Evolutionary conservation across 768 basidiomycete genomes (phyloP).

Genomic region (Mycena leptocephala): DNA sequence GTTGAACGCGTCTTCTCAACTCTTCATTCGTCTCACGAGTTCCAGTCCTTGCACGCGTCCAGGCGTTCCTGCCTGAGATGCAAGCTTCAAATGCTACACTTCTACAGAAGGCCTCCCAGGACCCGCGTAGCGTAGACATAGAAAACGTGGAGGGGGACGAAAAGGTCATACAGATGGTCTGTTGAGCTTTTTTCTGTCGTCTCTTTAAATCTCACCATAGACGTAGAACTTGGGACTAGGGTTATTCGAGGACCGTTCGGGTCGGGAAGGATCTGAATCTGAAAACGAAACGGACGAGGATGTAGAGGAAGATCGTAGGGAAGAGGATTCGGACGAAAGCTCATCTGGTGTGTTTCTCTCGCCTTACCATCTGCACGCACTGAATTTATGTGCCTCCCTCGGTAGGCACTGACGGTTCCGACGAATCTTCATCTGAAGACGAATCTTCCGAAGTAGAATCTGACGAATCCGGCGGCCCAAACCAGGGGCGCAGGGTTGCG

Average conservation of each 20-base stretch:
- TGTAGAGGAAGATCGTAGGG: background rate
- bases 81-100: conserved; percentile 64
- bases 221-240: conserved; percentile 60
- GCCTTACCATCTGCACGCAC: background rate
- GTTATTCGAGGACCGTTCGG: conserved; percentile 51
- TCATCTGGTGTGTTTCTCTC: background rate
- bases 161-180: conserved; percentile 63
- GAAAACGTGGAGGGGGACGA: conserved; percentile 58
- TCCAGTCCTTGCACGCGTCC: conserved; percentile 64
- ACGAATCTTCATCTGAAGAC: conserved; percentile 10
- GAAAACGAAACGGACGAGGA: conserved; percentile 1
- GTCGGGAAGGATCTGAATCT: background rate
- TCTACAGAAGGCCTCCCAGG: conserved; percentile 43
- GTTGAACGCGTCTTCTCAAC: background rate
- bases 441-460: conserved; percentile 19
- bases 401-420: background rate
- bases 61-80: conserved; percentile 64
- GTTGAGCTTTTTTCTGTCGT: background rate
- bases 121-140: conserved; percentile 63
- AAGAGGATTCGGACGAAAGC: conserved; percentile 6
- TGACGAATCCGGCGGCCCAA: background rate
- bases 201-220: background rate
- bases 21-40: background rate
- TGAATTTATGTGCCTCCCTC: background rate
- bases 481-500: background rate